Evolutionary conservation across 352 stramenopile species (phyloP), one percentile per base, ranked within the genome.

Genomic region (Plasmopara halstedii): DNA sequence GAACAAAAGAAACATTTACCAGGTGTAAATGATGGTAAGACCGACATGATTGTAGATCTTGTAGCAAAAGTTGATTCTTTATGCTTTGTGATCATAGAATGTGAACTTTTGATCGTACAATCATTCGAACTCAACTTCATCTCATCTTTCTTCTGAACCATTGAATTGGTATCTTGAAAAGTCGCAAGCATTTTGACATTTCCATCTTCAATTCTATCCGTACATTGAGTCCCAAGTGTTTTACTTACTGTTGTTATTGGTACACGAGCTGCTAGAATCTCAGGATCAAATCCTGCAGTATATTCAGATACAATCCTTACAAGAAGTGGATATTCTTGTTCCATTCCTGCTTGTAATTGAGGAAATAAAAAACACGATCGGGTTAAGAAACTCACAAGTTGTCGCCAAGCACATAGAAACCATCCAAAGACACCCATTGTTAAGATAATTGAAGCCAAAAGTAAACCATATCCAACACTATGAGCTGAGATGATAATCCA

Each of bases 401-500:
- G 70, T 7, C 60, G 70, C 79, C 79, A 90, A 6, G 76, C 79
- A 29, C 60, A 82, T 2, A 91, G 60, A 26, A 91, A 91, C 60
- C 77, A 83, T 19, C 74, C 72, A 37, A 91, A 88, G 4, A 91
- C 80, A 14, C 80, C 80, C 61, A 91, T 80, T 2, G 76, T 71
- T n/a, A 91, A 58, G 6, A 91, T 63, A 8, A 88, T 75, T 3
- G 70, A 88, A 23, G 74, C 80, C 18, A 87, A 35, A 4, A 91
- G 48, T 10, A 91, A 51, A 18, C 74, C 70, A 39, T 91, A 91
- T 6, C 79, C 76, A 27, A 91, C 59, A 19, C 73, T 86, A 34
- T 91, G 79, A 7, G 79, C 79, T 25, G 79, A 91, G 25, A 91
- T 64, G 50, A 91, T 88, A 52, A 91, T 91, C 79, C 79, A 91